Evolutionary conservation across 768 basidiomycete genomes (phyloP).

Genomic region (Chiua virens): DNA sequence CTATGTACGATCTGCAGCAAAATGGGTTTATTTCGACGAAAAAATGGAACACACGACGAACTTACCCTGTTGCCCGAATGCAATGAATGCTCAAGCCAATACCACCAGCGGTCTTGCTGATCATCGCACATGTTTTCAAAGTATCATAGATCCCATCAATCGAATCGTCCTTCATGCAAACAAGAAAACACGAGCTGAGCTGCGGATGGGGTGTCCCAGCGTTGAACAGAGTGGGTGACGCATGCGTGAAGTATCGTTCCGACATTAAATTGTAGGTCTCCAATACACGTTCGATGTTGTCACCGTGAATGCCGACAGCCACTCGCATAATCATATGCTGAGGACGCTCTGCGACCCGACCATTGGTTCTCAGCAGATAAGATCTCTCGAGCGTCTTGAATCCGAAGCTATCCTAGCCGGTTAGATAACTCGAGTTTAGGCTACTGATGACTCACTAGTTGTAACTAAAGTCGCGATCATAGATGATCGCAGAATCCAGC

Average conservation of each 20-base stretch:
- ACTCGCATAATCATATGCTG: slow-evolving; percentile 99
- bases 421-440: neutral
- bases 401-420: slow-evolving; percentile 66
- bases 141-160: slow-evolving; percentile 99
- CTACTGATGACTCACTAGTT: slow-evolving; percentile 64
- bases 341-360: slow-evolving; percentile 93
- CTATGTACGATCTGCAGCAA: slow-evolving; percentile 83
- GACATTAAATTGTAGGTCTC: slow-evolving; percentile 97
- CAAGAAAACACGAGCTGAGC: slow-evolving; percentile 94
- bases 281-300: slow-evolving; percentile 82
- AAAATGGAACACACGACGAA: neutral
- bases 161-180: slow-evolving; percentile 98
- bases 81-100: slow-evolving; percentile 96
- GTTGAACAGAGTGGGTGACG: slow-evolving; percentile 97
- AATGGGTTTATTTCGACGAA: neutral
- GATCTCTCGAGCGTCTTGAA: slow-evolving; percentile 99
- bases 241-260: slow-evolving; percentile 97
- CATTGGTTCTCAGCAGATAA: slow-evolving; percentile 92
- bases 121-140: slow-evolving; percentile 97
- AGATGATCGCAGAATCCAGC: slow-evolving; percentile 94
- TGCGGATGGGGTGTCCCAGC: slow-evolving; percentile 96
- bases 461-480: slow-evolving; percentile 97
- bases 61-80: slow-evolving; percentile 92
- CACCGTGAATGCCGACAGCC: slow-evolving; percentile 93
- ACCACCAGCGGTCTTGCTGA: slow-evolving; percentile 98